Conservation (phyloP, 768 basidiomycete species). For the Podaxis sp. region DNA sequence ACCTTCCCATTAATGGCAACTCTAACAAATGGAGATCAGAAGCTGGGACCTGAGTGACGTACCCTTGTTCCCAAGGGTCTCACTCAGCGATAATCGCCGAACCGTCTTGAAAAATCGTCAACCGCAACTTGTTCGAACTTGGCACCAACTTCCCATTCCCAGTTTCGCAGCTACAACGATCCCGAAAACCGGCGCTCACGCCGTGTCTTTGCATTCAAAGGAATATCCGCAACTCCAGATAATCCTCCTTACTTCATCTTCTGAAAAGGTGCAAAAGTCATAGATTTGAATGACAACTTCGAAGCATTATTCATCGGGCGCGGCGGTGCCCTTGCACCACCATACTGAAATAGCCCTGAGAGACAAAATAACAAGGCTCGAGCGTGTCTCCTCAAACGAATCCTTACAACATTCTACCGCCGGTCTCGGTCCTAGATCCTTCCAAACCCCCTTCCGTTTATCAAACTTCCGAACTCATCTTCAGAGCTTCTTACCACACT, state of each 20-base stretch:
- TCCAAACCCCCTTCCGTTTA: background rate
- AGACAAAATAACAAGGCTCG: too few relatives aligned
- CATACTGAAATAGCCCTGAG: too few relatives aligned
- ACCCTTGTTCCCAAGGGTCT: background rate
- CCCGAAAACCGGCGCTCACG: background rate
- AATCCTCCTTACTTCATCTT: too few relatives aligned
- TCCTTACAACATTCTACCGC: too few relatives aligned
- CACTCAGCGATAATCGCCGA: background rate
- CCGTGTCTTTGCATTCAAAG: too few relatives aligned
- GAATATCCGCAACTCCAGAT: too few relatives aligned
- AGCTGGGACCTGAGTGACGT: background rate
- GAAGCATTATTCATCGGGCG: too few relatives aligned
- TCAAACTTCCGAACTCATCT: background rate
- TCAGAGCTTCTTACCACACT: background rate
- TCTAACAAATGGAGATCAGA: constrained; percentile 7
- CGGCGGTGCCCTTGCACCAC: too few relatives aligned
- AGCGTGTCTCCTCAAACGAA: too few relatives aligned
- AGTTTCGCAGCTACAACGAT: background rate
- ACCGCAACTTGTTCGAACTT: background rate
- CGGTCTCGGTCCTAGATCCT: too few relatives aligned
- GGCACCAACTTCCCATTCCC: background rate
- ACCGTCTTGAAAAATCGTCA: background rate
- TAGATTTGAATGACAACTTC: too few relatives aligned
- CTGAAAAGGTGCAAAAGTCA: too few relatives aligned
- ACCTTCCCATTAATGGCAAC: constrained; percentile 4